Evolutionary conservation across 78 protist species (phyloP).

Genomic region (Dictyostelium firmibasis): DNA sequence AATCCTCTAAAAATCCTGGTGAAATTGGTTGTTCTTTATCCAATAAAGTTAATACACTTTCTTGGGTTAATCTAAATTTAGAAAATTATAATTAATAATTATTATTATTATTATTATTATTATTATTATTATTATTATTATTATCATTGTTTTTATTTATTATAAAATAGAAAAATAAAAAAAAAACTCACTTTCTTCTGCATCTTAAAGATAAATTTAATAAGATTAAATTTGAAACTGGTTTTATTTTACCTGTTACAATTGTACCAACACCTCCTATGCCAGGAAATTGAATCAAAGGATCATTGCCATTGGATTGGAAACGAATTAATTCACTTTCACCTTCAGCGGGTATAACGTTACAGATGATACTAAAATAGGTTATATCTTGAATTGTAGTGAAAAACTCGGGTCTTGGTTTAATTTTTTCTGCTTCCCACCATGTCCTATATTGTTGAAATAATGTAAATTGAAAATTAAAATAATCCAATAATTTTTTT

Average conservation of each 20-base stretch:
- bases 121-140: no score
- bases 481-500: neutral
- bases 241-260: neutral
- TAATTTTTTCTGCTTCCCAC: neutral
- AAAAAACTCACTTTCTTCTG: slow-evolving; percentile 6
- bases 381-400: neutral
- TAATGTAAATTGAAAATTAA: neutral
- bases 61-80: neutral
- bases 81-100: no score
- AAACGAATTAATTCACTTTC: neutral
- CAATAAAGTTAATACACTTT: neutral
- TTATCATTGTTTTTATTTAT: no score
- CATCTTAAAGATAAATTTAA: slow-evolving; percentile 30
- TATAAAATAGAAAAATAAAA: neutral
- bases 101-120: no score
- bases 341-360: neutral
- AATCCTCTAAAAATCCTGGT: slow-evolving; percentile 26
- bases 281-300: neutral
- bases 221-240: neutral
- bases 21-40: slow-evolving; percentile 1
- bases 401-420: neutral
- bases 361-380: neutral
- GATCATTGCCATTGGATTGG: neutral
- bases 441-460: neutral
- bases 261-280: neutral